Conservation (phyloP, 2,329 filamentous ascomycete species). For the Beauveria pseudobassiana region DNA sequence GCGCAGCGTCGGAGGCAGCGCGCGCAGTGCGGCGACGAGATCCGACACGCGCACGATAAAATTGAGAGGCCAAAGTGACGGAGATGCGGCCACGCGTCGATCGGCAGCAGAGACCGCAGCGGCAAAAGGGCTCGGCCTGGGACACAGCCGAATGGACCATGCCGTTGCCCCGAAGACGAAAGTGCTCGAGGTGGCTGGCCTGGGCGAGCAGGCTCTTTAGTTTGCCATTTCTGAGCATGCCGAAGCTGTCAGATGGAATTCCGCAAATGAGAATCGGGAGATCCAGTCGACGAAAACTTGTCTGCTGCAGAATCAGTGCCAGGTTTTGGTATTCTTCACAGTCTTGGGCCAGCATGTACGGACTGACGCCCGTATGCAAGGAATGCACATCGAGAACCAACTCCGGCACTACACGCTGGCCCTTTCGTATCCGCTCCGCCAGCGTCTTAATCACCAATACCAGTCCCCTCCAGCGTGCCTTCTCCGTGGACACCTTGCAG, state of each 20-base stretch:
- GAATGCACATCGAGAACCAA: constrained; percentile 25
- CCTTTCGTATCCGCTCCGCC: constrained; percentile 16
- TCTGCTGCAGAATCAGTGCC: constrained; percentile 1
- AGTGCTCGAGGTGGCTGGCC: constrained; percentile 15
- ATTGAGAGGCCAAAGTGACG: constrained; percentile 23
- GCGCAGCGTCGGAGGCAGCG: constrained; percentile 20
- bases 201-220: constrained; percentile 14
- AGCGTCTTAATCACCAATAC: constrained; percentile 21
- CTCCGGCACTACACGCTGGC: constrained; percentile 22
- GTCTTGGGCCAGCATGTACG: constrained; percentile 21
- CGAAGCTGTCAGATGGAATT: neutral
- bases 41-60: constrained; percentile 20
- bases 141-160: neutral
- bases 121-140: constrained; percentile 12
- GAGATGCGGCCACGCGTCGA: constrained; percentile 21
- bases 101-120: constrained; percentile 22
- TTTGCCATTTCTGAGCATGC: neutral
- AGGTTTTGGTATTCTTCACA: constrained; percentile 21
- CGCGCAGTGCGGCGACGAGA: constrained; percentile 21
- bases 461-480: constrained; percentile 25
- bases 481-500: neutral
- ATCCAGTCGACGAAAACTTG: neutral
- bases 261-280: neutral
- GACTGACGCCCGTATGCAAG: constrained; percentile 24
- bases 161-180: constrained; percentile 16